Evolutionary conservation across 1,139 yeast genomes (phyloP), one percentile per base, ranked within the genome.

Genomic region (Blastobotrys petasosporus): DNA sequence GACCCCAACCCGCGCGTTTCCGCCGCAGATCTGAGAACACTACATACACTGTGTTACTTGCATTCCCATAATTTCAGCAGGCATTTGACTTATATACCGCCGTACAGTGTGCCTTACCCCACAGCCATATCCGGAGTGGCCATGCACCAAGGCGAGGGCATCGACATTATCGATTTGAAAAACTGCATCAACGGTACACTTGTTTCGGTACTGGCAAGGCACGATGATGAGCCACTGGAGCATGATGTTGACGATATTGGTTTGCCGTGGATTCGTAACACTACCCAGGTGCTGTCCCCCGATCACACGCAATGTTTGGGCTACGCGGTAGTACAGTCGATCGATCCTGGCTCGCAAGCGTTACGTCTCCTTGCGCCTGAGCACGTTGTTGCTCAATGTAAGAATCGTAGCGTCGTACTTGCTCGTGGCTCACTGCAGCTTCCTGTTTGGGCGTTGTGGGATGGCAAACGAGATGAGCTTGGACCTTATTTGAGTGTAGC

Each of bases 371-470:
- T 85, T 54, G 66, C 84, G 0, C 87, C 94, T 0, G 47, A 63
- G 1, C 54, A 65, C 9, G 53, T 49, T 9, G 49, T 47, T 20
- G 45, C 15, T 15, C 49, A 64, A 30, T 54, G 34, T 20, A 38
- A 35, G 39, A 53, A 39, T 46, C 50, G 35, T 40, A 20, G 25
- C 7, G 34, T 80, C 41, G 49, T 83, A 0, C 50, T 86, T 1
- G 71, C 79, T 0, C 74, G 86, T 52, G 94, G 94, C 1, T 75
- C 80, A 37, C 77, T 87, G 1, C 85, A 80, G 42, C 60, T 76
- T 2, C 84, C 85, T 0, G 58, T 73, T n/a, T 69, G 69, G 63
- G 76, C 67, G 50, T 47, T 70, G 5, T 65, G 65, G 54, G 53
- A 55, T 34, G 37, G 25, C 25, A 37, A 29, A 11, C 46, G 45